Evolutionary conservation across 2,329 filamentous ascomycete genomes (phyloP).

Genomic region (Fusarium subglutinans): DNA sequence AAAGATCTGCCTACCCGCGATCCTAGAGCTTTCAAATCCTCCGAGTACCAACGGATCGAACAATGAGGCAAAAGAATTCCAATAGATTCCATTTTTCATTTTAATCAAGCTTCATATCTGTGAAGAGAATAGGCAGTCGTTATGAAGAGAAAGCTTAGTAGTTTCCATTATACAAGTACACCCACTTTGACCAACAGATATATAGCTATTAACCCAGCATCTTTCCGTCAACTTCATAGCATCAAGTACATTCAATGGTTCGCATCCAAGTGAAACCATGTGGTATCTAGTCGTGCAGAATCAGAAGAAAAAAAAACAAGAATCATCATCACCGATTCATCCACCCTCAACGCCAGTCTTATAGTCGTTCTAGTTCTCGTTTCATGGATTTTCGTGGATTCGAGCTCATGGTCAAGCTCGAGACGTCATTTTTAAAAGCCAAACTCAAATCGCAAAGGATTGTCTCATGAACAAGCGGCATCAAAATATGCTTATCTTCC

Average conservation of each 20-base stretch:
- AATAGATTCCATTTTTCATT: background rate
- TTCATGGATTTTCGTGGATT: background rate
- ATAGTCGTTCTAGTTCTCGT: constrained; percentile 6
- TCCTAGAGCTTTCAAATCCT: background rate
- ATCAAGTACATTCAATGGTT: constrained; percentile 4
- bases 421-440: background rate
- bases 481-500: constrained; percentile 46
- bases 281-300: constrained; percentile 39
- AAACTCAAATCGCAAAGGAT: background rate
- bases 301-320: constrained; percentile 5
- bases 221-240: constrained; percentile 10
- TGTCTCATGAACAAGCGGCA: background rate
- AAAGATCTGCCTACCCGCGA: constrained; percentile 11
- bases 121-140: background rate
- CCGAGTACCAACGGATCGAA: background rate
- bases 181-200: background rate
- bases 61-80: background rate
- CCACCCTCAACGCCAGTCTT: constrained; percentile 21
- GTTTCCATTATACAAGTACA: constrained; percentile 1
- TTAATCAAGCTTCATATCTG: background rate
- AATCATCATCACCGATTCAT: constrained; percentile 10
- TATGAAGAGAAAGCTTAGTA: background rate
- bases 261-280: constrained; percentile 31
- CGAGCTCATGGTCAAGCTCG: background rate
- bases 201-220: background rate